phyloP scores from a whole-genome alignment of 306 rosid species.

The Medicago arabica region DNA sequence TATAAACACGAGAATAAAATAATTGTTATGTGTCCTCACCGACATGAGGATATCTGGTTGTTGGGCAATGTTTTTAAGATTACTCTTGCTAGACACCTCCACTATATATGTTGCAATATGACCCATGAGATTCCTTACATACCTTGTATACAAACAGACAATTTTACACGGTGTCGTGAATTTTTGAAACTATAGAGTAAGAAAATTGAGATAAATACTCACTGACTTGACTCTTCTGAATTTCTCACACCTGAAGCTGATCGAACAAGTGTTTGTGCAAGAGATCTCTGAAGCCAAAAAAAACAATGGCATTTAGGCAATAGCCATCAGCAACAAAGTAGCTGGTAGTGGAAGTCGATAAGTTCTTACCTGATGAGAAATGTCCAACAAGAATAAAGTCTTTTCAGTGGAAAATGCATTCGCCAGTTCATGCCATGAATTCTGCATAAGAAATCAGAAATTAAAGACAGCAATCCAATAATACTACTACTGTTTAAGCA shows the following conservation, averaged over 20 bases:
- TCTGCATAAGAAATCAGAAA: conserved; percentile 55
- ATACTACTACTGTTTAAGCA: conserved; percentile 12
- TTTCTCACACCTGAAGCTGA: conserved; percentile 83
- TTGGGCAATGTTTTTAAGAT: conserved; percentile 75
- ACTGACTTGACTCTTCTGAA: conserved; percentile 80
- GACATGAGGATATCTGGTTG: conserved; percentile 76
- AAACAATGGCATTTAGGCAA: conserved; percentile 37
- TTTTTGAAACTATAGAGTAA: conserved; percentile 9
- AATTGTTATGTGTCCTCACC: conserved; percentile 57
- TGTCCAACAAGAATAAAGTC: conserved; percentile 65
- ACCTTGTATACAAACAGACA: conserved; percentile 54
- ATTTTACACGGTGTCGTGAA: conserved; percentile 25
- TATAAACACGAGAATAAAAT: conserved; percentile 31
- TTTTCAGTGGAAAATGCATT: conserved; percentile 79
- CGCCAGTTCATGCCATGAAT: conserved; percentile 89
- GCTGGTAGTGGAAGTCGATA: conserved; percentile 27
- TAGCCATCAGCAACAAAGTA: conserved; percentile 29
- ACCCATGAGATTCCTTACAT: conserved; percentile 81
- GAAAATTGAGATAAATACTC: conserved; percentile 48
- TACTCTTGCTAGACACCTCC: conserved; percentile 74
- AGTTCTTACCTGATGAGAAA: conserved; percentile 75
- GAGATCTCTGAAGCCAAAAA: conserved; percentile 75
- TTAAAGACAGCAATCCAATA: conserved; percentile 34
- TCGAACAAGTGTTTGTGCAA: conserved; percentile 88
- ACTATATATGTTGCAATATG: conserved; percentile 69